These are phyloP conservation scores for Tolypocladium guangdongense DNA, from an alignment of 2,329 filamentous ascomycete genomes.

Conservation along the genomic window DNA sequence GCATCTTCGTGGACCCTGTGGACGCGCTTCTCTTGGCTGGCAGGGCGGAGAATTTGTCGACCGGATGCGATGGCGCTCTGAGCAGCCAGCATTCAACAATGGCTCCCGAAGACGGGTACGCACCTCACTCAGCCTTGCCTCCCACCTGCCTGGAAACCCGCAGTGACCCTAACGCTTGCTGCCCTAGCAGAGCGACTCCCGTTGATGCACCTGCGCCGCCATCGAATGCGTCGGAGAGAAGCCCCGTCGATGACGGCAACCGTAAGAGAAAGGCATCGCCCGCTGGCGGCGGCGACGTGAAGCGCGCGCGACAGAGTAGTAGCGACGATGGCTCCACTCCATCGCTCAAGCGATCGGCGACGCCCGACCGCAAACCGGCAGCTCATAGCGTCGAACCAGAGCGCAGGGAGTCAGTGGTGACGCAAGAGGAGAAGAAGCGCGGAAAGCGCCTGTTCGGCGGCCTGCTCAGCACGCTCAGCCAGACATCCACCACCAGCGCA, in stretches of 20 bases:
- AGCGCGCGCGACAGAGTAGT: slow-evolving; percentile 8
- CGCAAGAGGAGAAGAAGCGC: slow-evolving; percentile 69
- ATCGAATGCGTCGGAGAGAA: background rate
- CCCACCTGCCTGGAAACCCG: background rate
- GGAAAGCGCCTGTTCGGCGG: slow-evolving; percentile 80
- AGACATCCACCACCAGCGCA: slow-evolving; percentile 46
- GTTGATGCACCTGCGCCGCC: background rate
- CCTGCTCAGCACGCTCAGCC: slow-evolving; percentile 66
- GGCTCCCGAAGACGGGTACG: slow-evolving; percentile 5
- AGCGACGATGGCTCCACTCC: background rate
- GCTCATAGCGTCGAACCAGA: background rate
- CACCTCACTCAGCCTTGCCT: background rate
- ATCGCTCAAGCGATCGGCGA: background rate
- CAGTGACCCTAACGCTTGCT: background rate
- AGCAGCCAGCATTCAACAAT: background rate
- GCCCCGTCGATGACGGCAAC: slow-evolving; percentile 3
- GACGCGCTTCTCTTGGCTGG: background rate
- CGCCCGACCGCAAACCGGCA: background rate
- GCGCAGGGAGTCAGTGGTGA: slow-evolving; percentile 9
- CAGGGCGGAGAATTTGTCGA: background rate
- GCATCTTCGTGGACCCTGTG: background rate
- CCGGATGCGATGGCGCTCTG: background rate
- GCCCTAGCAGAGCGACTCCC: background rate
- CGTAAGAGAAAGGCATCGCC: slow-evolving; percentile 20
- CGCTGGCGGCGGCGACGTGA: slow-evolving; percentile 10